Percentiles rank a stretch among this genome's conserved stretches.
Conservation (phyloP, 192 early-diverging fungal species). For the Anaeromyces robustus region DNA sequence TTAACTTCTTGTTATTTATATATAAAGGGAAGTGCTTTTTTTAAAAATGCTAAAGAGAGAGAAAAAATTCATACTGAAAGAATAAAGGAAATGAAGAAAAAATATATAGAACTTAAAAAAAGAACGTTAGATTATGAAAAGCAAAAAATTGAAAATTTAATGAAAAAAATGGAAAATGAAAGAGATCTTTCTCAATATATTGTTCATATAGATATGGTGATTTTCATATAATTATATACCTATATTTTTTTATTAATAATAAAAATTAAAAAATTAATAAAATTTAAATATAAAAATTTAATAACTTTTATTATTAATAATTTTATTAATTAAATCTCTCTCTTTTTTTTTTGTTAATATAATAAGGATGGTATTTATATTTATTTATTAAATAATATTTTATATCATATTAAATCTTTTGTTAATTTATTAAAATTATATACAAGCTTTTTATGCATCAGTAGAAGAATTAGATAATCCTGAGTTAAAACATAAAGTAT, state of each 20-base stretch:
- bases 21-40: constrained; percentile 28
- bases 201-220: constrained; percentile 49
- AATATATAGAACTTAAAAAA: constrained; percentile 16
- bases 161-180: constrained; percentile 15
- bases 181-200: constrained; percentile 34
- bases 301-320: too few species aligned
- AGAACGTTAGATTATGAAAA: constrained; percentile 18
- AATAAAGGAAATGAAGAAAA: constrained; percentile 16
- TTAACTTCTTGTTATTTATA: too few species aligned
- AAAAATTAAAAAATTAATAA: constrained; percentile 4
- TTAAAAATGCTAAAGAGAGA: constrained; percentile 24
- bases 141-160: constrained; percentile 14
- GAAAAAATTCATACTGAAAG: constrained; percentile 17
- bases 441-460: constrained; percentile 47
- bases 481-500: constrained; percentile 23
- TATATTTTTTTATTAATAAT: constrained; percentile 3
- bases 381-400: too few species aligned
- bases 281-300: too few species aligned
- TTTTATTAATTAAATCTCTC: too few species aligned
- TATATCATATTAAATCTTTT: too few species aligned
- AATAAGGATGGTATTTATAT: too few species aligned
- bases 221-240: background rate
- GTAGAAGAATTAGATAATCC: constrained; percentile 53
- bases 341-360: too few species aligned
- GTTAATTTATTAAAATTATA: too few species aligned